Percentiles rank a stretch among this genome's conserved stretches.
Conservation (phyloP, 139 green algal genomes). For the Chlorella sp. region DNA sequence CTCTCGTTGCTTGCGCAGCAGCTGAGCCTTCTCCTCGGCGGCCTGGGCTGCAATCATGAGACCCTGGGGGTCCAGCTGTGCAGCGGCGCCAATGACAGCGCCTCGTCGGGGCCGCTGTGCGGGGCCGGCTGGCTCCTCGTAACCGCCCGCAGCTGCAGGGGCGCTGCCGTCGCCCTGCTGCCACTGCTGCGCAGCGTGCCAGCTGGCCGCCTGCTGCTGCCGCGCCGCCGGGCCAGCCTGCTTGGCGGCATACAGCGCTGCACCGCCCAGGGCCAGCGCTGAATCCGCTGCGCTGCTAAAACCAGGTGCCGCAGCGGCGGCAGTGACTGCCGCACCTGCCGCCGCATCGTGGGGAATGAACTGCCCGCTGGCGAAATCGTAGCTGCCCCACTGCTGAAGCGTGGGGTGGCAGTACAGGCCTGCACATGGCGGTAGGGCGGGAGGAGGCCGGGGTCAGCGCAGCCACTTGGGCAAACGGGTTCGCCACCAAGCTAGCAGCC, state of each 20-base stretch:
- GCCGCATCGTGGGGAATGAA: slow-evolving; percentile 44
- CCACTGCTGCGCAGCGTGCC: background rate
- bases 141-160: background rate
- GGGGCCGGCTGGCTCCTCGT: background rate
- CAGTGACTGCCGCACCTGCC: background rate
- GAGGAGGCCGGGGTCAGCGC: slow-evolving; percentile 20
- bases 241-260: background rate
- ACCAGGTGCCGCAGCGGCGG: background rate
- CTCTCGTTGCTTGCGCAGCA: slow-evolving; percentile 35
- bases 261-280: slow-evolving; percentile 5
- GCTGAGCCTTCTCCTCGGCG: slow-evolving; percentile 33
- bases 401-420: slow-evolving; percentile 58
- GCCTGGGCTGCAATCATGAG: slow-evolving; percentile 5
- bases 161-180: background rate
- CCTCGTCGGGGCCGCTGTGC: slow-evolving; percentile 30
- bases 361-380: slow-evolving; percentile 54
- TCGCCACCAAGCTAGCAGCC: too few species aligned
- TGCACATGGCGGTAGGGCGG: background rate
- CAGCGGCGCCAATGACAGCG: slow-evolving; percentile 64
- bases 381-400: slow-evolving; percentile 60
- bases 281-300: slow-evolving; percentile 33
- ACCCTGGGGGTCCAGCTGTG: slow-evolving; percentile 63
- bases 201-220: too few species aligned
- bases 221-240: too few species aligned
- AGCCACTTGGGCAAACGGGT: too few species aligned